Evolutionary conservation across 306 rosid species (phyloP), one percentile per base, ranked within the genome.

Genomic region (Malus asiatica): DNA sequence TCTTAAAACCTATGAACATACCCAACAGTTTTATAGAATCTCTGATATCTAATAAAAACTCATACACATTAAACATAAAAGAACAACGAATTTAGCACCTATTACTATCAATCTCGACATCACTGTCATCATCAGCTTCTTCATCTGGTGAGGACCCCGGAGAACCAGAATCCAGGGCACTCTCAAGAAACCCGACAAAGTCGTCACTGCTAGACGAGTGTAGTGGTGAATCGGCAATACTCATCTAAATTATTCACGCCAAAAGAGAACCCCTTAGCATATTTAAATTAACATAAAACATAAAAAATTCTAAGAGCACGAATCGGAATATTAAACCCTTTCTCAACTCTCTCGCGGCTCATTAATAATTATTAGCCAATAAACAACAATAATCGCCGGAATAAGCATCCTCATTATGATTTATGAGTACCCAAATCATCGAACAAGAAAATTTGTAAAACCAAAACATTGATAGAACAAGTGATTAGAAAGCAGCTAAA

Each of bases 191-290:
- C 68, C 22, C 68, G 8, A 38, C 16, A 63, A 63, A 63, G 42
- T 63, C 68, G 16, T 63, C 40, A 30, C 38, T 63, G 40, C 32
- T 42, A 48, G 33, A 61, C 20, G n/a, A 68, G 27, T 68, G 55
- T 19, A 51, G 66, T 3, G 80, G 80, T 19, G 61, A 57, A 20
- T 68, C 74, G 20, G 80, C 60, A 42, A 68, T 7, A 77, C 74
- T 77, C 80, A 77, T 77, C 80, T 68, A n/a, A 14, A 73, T 73
- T 3, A 23, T n/a, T 22, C 53, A 55, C 2, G 4, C 53, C 45
- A 42, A 42, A 72, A 55, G 13, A 29, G 9, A 22, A 59, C 22
- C 29, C 33, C 66, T 22, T 8, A 35, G 16, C 23, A 59, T 25
- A 73, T 42, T 10, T 10, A 4, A 22, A 58, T 29, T 42, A 42